Conservation (phyloP, 208 protist species). For the Herpetomonas tarakana region DNA sequence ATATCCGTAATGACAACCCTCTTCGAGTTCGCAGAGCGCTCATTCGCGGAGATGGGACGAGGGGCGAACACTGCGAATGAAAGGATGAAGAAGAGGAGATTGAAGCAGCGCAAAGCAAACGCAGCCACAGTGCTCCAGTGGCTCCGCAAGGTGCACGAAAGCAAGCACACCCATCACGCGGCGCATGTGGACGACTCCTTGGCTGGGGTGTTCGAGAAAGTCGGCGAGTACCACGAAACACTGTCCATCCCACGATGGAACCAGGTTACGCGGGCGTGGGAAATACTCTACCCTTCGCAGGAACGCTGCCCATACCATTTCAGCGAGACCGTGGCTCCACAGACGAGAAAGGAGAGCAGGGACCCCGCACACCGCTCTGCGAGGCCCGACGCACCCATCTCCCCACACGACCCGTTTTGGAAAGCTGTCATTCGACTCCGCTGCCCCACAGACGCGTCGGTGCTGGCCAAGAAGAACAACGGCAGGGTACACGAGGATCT, state of each 20-base stretch:
- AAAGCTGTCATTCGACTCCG: slow-evolving; percentile 64
- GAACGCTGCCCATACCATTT: slow-evolving; percentile 3
- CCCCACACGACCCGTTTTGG: slow-evolving; percentile 36
- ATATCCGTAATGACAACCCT: too few species aligned
- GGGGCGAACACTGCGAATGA: too few species aligned
- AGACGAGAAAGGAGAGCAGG: not conserved
- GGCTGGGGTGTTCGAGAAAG: slow-evolving; percentile 29
- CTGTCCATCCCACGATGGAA: slow-evolving; percentile 63
- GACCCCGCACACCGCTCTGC: not conserved
- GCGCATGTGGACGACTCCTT: slow-evolving; percentile 22
- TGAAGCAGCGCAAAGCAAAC: too few species aligned
- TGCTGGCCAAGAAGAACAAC: not conserved
- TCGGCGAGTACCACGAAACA: slow-evolving; percentile 48
- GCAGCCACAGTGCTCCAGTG: too few species aligned
- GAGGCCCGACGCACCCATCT: slow-evolving; percentile 3
- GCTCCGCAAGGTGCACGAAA: slow-evolving; percentile 26
- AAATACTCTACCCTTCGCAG: slow-evolving; percentile 62
- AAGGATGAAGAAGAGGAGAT: too few species aligned
- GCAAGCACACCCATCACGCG: slow-evolving; percentile 7
- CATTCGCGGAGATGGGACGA: too few species aligned
- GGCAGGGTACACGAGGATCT: not conserved
- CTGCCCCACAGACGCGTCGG: slow-evolving; percentile 20
- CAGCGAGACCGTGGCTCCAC: slow-evolving; percentile 23
- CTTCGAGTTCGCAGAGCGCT: too few species aligned
- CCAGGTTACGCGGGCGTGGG: slow-evolving; percentile 45